Conservation (phyloP, 108 stramenopile species). For the Thalassiosira profunda region DNA sequence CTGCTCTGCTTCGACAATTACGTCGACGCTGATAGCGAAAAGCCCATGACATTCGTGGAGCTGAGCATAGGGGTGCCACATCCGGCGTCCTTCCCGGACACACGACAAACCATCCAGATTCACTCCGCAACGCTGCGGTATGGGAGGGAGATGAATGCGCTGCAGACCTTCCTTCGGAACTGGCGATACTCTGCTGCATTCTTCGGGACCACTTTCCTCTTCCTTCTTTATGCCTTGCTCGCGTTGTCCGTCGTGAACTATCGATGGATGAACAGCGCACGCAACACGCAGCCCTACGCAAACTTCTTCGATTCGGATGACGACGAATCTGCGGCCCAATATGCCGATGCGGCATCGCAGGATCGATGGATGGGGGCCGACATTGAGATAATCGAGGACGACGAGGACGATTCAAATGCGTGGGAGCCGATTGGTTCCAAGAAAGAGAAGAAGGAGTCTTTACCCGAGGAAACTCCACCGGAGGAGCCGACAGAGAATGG, state of each 20-base stretch:
- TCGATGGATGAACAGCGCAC: constrained; percentile 1
- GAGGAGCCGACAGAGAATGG: constrained; percentile 16
- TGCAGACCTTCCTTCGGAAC: constrained; percentile 65
- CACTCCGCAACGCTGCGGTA: constrained; percentile 62
- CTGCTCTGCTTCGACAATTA: constrained; percentile 77
- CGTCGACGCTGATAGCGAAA: constrained; percentile 46
- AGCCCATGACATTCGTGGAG: constrained; percentile 41
- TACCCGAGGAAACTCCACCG: not conserved
- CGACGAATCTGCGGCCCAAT: constrained; percentile 8
- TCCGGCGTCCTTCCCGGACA: constrained; percentile 51
- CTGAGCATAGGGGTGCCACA: constrained; percentile 33
- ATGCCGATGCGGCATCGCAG: not conserved
- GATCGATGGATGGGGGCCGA: constrained; percentile 25
- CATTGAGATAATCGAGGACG: constrained; percentile 45
- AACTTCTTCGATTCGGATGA: constrained; percentile 20
- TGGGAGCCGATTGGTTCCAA: constrained; percentile 34
- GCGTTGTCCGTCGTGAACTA: constrained; percentile 22
- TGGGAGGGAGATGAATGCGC: constrained; percentile 68
- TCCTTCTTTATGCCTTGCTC: constrained; percentile 21
- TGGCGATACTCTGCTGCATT: constrained; percentile 72
- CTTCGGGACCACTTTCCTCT: constrained; percentile 57
- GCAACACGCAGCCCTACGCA: constrained; percentile 15
- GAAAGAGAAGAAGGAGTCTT: not conserved
- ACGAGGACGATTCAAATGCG: constrained; percentile 14
- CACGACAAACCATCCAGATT: constrained; percentile 49